Conservation (phyloP, 2,329 filamentous ascomycete species). For the Ascomycota sp. region DNA sequence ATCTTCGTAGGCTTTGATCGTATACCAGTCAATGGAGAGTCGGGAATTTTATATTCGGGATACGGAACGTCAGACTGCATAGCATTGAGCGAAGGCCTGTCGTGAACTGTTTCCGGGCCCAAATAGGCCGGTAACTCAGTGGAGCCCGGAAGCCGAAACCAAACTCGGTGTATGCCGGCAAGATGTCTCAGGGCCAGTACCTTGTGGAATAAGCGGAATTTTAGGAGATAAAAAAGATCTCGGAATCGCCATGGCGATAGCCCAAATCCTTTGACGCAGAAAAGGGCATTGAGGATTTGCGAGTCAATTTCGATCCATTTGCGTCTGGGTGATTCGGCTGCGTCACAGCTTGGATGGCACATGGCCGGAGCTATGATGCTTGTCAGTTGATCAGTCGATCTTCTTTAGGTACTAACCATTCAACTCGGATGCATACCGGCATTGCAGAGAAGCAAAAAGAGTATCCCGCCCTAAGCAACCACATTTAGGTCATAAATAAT, state of each 20-base stretch:
- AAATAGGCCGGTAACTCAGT: conserved; percentile 31
- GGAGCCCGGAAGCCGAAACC: conserved; percentile 55
- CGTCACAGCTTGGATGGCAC: conserved; percentile 49
- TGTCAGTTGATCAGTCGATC: too few relatives aligned
- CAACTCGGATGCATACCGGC: conserved; percentile 16
- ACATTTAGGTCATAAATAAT: conserved; percentile 66
- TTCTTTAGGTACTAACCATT: too few relatives aligned
- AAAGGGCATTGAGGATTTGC: conserved; percentile 60
- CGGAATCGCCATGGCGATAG: conserved; percentile 69
- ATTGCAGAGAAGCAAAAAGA: conserved; percentile 67
- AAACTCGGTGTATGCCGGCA: conserved; percentile 53
- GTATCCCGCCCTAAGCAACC: conserved; percentile 79
- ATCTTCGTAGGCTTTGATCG: conserved; percentile 44
- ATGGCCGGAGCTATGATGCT: conserved; percentile 34
- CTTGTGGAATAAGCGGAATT: conserved; percentile 36
- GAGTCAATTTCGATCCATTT: conserved; percentile 75
- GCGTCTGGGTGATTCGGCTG: conserved; percentile 55
- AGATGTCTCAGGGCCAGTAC: conserved; percentile 41
- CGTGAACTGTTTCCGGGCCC: conserved; percentile 30
- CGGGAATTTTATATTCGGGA: conserved; percentile 41
- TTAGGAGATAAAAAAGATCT: conserved; percentile 53
- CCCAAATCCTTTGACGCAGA: conserved; percentile 74
- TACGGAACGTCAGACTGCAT: conserved; percentile 28
- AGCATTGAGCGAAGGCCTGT: conserved; percentile 18
- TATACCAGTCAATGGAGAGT: conserved; percentile 48